A percentile compares a stretch with the other conserved stretches of the same genome.
These are phyloP conservation scores for Vickermania ingenoplastis DNA, from an alignment of 208 protist genomes.

Conservation along the genomic window DNA sequence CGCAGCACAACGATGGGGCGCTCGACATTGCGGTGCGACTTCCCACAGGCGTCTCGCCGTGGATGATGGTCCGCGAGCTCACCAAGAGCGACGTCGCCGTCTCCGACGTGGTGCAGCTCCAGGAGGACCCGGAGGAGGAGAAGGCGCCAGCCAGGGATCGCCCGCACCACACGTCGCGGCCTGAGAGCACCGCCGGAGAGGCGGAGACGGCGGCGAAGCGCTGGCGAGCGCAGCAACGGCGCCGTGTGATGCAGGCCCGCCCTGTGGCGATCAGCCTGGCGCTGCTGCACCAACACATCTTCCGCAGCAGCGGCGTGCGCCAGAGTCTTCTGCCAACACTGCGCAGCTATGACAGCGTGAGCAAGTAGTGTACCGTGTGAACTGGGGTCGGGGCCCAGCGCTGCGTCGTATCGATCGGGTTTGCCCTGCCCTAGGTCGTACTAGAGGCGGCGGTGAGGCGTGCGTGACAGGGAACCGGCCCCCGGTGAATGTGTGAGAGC, in stretches of 20 bases:
- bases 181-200: not conserved
- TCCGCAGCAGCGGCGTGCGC: conserved; percentile 68
- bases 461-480: no score
- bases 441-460: no score
- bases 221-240: conserved; percentile 36
- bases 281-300: conserved; percentile 80
- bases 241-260: conserved; percentile 20
- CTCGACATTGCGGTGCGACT: conserved; percentile 55
- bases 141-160: no score
- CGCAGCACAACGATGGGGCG: conserved; percentile 37
- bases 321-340: conserved; percentile 67
- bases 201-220: conserved; percentile 41
- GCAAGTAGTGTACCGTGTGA: conserved; percentile 27
- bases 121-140: not conserved
- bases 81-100: conserved; percentile 79
- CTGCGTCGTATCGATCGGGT: not conserved
- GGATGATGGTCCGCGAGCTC: conserved; percentile 74
- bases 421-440: no score
- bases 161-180: not conserved
- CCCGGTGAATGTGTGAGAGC: not conserved
- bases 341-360: conserved; percentile 77
- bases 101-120: conserved; percentile 60
- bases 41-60: conserved; percentile 53
- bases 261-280: conserved; percentile 63
- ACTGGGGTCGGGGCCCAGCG: not conserved